These are phyloP conservation scores for Zasmidium citrigriseum DNA, from an alignment of 2,329 filamentous ascomycete genomes.

Conservation along the genomic window DNA sequence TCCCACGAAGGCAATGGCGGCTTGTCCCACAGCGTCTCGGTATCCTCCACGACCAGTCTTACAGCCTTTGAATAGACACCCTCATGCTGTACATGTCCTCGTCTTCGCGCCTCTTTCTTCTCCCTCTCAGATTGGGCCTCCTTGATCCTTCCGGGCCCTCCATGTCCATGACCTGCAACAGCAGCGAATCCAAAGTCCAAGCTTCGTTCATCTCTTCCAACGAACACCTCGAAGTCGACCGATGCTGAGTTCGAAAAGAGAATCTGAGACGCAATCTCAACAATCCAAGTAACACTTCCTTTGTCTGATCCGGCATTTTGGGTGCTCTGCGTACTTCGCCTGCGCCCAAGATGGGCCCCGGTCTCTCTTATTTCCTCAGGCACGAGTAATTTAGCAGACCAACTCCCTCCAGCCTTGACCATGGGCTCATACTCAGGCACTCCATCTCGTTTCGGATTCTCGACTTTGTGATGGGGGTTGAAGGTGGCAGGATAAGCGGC, in stretches of 20 bases:
- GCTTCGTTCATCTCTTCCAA: slow-evolving; percentile 84
- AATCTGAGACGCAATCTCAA: slow-evolving; percentile 90
- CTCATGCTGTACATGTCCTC: slow-evolving; percentile 64
- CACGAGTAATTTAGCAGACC: slow-evolving; percentile 77
- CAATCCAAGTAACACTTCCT: slow-evolving; percentile 75
- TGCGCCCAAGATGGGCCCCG: slow-evolving; percentile 46
- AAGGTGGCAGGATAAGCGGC: slow-evolving; percentile 83
- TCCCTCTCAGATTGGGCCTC: slow-evolving; percentile 62
- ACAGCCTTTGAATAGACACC: slow-evolving; percentile 86
- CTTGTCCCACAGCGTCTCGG: slow-evolving; percentile 88
- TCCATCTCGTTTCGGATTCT: slow-evolving; percentile 58
- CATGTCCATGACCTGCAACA: slow-evolving; percentile 54
- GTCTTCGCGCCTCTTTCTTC: slow-evolving; percentile 59
- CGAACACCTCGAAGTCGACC: slow-evolving; percentile 82
- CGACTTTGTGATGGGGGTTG: slow-evolving; percentile 77
- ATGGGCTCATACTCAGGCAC: slow-evolving; percentile 93
- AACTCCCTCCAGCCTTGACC: slow-evolving; percentile 88
- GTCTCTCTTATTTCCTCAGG: slow-evolving; percentile 74
- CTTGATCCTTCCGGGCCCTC: slow-evolving; percentile 67
- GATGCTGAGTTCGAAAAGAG: slow-evolving; percentile 88
- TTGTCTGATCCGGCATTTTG: slow-evolving; percentile 42
- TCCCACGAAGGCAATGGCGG: slow-evolving; percentile 72
- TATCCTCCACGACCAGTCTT: slow-evolving; percentile 80
- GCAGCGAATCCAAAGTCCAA: slow-evolving; percentile 66
- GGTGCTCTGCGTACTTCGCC: slow-evolving; percentile 40